Evolutionary conservation across 805 yeast genomes (phyloP).

Genomic region (Starmerella sp.): DNA sequence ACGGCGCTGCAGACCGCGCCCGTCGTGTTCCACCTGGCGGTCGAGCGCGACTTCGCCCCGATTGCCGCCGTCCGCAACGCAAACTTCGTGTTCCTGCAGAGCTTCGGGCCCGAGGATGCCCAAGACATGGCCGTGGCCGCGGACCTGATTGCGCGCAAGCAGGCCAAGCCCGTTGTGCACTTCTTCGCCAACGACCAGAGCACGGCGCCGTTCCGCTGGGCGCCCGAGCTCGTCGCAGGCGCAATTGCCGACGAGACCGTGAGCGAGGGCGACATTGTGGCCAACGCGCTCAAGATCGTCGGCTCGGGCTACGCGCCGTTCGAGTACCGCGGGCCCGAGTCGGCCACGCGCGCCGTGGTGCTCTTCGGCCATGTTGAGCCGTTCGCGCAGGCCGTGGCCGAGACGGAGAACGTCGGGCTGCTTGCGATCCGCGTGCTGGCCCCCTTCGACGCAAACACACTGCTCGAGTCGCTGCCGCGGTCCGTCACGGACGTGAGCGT

Average conservation of each 20-base stretch:
- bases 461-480: slow-evolving; percentile 43
- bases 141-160: slow-evolving; percentile 41
- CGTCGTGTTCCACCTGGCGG: slow-evolving; percentile 21
- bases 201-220: slow-evolving; percentile 21
- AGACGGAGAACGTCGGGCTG: slow-evolving; percentile 32
- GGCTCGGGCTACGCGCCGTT: slow-evolving; percentile 32
- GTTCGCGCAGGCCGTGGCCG: slow-evolving; percentile 33
- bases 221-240: slow-evolving; percentile 20
- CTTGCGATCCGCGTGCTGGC: slow-evolving; percentile 54
- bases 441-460: slow-evolving; percentile 52
- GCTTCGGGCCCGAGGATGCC: slow-evolving; percentile 49
- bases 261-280: slow-evolving; percentile 8
- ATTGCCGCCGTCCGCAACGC: slow-evolving; percentile 66
- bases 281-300: slow-evolving; percentile 29
- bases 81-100: slow-evolving; percentile 51
- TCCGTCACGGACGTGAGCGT: slow-evolving; percentile 47
- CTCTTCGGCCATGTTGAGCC: slow-evolving; percentile 46
- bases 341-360: slow-evolving; percentile 43
- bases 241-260: slow-evolving; percentile 16
- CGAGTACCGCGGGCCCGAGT: slow-evolving; percentile 34
- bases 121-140: slow-evolving; percentile 47
- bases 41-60: slow-evolving; percentile 48
- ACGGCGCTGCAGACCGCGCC: slow-evolving; percentile 12
- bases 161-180: slow-evolving; percentile 55
- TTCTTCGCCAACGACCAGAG: slow-evolving; percentile 35